Percentiles rank a stretch among this genome's conserved stretches.
Conservation (phyloP, 768 basidiomycete genomes). For the Mycena pura region DNA sequence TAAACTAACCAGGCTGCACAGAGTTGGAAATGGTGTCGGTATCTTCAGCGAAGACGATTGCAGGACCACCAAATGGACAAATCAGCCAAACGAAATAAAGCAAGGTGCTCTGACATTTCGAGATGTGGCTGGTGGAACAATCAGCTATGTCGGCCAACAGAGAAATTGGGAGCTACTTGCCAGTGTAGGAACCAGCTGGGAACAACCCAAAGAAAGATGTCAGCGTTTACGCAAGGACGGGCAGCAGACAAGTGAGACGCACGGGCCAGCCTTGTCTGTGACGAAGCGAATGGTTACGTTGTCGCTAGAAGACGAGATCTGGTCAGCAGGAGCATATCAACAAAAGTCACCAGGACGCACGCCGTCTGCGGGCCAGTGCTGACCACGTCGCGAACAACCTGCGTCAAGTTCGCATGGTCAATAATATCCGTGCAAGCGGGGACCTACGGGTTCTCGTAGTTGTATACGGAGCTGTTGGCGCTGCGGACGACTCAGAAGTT, state of each 20-base stretch:
- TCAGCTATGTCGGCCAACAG: conserved; percentile 8
- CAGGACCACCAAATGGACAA: neutral
- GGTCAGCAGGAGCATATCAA: conserved; percentile 11
- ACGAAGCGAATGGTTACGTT: conserved; percentile 54
- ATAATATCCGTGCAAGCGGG: neutral
- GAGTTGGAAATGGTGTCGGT: neutral
- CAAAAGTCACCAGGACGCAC: neutral
- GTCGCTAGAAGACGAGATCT: conserved; percentile 37
- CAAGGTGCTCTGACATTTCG: neutral
- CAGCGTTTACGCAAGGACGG: neutral
- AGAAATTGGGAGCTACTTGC: neutral
- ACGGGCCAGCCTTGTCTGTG: conserved; percentile 48
- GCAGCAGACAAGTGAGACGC: neutral
- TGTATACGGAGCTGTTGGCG: conserved; percentile 32
- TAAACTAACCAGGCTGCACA: neutral
- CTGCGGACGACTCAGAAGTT: conserved; percentile 39
- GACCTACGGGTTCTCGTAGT: conserved; percentile 50
- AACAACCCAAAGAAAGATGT: neutral
- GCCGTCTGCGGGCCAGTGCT: conserved; percentile 1
- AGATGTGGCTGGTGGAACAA: neutral
- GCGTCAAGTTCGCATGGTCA: neutral
- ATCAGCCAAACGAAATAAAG: neutral
- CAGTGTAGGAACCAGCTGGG: conserved; percentile 9
- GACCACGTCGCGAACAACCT: conserved; percentile 49
- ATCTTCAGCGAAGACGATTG: conserved; percentile 11